phyloP scores from a whole-genome alignment of 495 filamentous ascomycete species.

The Xylaria intraflava region DNA sequence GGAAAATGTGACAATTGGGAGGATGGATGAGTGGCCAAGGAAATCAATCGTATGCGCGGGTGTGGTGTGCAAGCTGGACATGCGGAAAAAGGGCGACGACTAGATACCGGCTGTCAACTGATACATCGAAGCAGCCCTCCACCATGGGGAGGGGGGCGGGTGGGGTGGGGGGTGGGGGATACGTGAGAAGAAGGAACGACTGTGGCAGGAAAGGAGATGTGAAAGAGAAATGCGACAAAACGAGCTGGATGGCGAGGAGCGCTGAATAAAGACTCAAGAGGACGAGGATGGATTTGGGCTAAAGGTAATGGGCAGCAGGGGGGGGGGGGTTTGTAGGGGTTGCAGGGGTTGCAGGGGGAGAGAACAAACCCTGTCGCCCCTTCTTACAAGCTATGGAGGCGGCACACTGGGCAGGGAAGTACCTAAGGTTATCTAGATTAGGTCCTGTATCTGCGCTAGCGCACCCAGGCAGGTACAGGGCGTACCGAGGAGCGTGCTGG shows the following conservation, averaged over 20 bases:
- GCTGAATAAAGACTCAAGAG: conserved; percentile 14
- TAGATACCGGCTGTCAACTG: conserved; percentile 5
- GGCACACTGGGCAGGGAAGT: background rate
- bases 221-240: conserved; percentile 19
- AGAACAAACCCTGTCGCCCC: conserved; percentile 15
- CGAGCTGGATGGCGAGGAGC: conserved; percentile 20
- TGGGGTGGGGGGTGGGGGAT: conserved; percentile 2
- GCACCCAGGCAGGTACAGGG: conserved; percentile 5
- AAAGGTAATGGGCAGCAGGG: conserved; percentile 19
- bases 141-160: conserved; percentile 9
- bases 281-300: conserved; percentile 22
- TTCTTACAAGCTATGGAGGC: background rate
- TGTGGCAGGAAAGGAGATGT: conserved; percentile 22
- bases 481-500: no score
- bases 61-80: conserved; percentile 1
- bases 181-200: conserved; percentile 29
- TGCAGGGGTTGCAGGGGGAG: conserved; percentile 22
- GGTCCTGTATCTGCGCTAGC: no score
- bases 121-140: conserved; percentile 8
- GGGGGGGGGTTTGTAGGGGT: no score
- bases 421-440: background rate
- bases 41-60: conserved; percentile 3
- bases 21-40: background rate
- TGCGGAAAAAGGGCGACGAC: conserved; percentile 2
- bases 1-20: background rate